Base-by-base conservation (phyloP, 1,139 yeast species). In the Geotrichum histeridarum region DNA sequence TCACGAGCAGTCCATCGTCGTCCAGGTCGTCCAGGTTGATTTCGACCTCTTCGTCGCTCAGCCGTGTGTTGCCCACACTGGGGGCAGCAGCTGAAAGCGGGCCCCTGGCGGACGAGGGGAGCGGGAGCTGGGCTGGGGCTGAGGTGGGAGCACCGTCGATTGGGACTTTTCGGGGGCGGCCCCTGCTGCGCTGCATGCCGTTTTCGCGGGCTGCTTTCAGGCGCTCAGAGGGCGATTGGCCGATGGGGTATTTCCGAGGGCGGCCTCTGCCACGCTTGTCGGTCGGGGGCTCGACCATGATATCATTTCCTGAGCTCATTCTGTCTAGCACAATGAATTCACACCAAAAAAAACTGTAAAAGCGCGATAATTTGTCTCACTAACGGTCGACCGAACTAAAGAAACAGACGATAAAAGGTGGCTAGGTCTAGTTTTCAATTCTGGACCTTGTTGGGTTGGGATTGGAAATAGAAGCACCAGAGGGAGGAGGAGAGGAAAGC, bases 181-280 rank as follows among this genome's bases (percentile, higher is more conserved):
- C 57, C 7, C 57, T 55, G 8, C 50, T 42, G 32, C 57, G 38
- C 11, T 39, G 43, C 15, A 45, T 36, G 4, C 57, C 57, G 31
- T 47, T 48, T 38, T 48, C 54, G 37, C 55, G 54, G 15, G 57
- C 57, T 11, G 55, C 54, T 36, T 45, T 41, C 32, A 53, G 49
- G 35, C 49, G 42, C 33, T 55, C 57, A 8, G 55, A 49, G 2
- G 55, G 55, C 14, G 57, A 55, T 41, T 55, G 45, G 15, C 57
- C 57, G 22, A 53, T 41, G 27, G 57, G 57, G 37, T 55, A 55
- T 37, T 55, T 55, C 22, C 57, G 52, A 32, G 57, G 57, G 18
- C 57, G 41, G 7, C 57, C 57, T n/a, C 57, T 30, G 33, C 55
- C 55, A 22, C 56, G 42, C 37, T 51, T 51, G 38, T 51, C 51